Base-by-base conservation (phyloP, 2,329 filamentous ascomycete species). In the Pseudogymnoascus pannorum region DNA sequence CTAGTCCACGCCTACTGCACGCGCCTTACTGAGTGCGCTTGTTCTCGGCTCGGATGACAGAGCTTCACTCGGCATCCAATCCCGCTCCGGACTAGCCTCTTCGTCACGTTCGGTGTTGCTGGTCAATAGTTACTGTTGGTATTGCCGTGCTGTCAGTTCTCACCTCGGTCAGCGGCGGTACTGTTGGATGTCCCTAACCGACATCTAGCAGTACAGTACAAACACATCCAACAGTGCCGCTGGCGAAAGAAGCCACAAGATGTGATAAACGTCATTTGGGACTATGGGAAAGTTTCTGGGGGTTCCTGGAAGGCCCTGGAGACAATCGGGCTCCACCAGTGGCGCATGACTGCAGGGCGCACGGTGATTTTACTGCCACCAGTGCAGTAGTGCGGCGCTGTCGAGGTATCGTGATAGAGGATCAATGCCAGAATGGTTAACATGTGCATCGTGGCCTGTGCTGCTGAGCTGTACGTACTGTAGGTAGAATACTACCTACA, bases 1-100 rank as follows among this genome's bases (percentile, higher is more conserved):
- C 42, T 26, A 48, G 12, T 26, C 14, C 22, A 26, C 20, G 42
- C 20, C 42, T 48, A 24, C 20, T 48, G 20, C 42, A n/a, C 42
- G 42, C 42, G 42, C 42, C 42, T 48, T 48, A 26, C 42, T 48
- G 42, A 48, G 42, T 24, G 42, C 42, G 42, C 42, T 26, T 48
- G 20, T 14, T 8, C 5, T 26, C 42, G 40, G 42, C 20, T 26
- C 14, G 22, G 22, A 48, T 48, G 42, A 26, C 42, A 26, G 42
- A 48, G 20, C 42, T 48, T 48, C 12, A n/a, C 42, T 4, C 22
- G 20, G 12, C 20, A 44, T 48, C 42, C 22, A 48, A 14, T 48
- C 22, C 12, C 22, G 42, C 20, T 12, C 12, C 12, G 42, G 42
- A 26, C 42, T 26, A 48, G 22, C 42, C 42, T 48, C 8, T 22